Conservation (phyloP, 495 filamentous ascomycete species). For the Cercophora sp. region DNA sequence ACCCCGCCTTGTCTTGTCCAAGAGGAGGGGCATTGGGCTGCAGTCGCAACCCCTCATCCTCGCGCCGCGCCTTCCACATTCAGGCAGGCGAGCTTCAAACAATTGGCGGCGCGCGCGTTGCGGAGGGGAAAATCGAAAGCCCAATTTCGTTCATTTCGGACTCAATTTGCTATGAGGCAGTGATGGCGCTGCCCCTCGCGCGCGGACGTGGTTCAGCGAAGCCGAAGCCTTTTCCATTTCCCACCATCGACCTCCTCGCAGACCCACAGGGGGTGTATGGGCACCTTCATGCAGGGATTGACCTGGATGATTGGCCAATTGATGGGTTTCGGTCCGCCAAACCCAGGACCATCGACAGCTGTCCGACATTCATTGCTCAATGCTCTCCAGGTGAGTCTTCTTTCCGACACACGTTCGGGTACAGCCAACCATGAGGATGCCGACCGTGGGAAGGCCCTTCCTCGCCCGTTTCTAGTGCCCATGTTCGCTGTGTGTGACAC, state of each 20-base stretch:
- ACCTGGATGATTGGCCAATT: slow-evolving; percentile 20
- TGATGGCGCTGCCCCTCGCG: too few species aligned
- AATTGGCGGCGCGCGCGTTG: too few species aligned
- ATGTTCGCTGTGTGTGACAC: neutral
- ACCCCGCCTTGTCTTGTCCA: slow-evolving; percentile 14
- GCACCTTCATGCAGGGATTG: slow-evolving; percentile 12
- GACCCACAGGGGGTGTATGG: too few species aligned
- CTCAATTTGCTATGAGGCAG: neutral
- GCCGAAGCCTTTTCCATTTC: too few species aligned
- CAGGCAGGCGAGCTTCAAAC: neutral
- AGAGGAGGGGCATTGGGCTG: slow-evolving; percentile 17
- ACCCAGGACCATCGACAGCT: slow-evolving; percentile 5
- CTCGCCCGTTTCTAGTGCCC: too few species aligned
- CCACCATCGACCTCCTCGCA: too few species aligned
- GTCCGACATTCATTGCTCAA: slow-evolving; percentile 13
- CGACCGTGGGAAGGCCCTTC: neutral
- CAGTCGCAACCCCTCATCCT: slow-evolving; percentile 2
- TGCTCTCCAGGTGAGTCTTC: too few species aligned
- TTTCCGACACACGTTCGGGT: too few species aligned
- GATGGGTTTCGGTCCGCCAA: neutral
- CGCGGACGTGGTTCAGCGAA: too few species aligned
- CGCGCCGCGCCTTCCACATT: neutral
- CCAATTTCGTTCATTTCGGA: neutral
- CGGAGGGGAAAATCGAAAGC: neutral
- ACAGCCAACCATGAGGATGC: neutral